Evolutionary conservation across 225 moss, liverwort and hornwort species (phyloP).

Genomic region (Marchantia paleacea): DNA sequence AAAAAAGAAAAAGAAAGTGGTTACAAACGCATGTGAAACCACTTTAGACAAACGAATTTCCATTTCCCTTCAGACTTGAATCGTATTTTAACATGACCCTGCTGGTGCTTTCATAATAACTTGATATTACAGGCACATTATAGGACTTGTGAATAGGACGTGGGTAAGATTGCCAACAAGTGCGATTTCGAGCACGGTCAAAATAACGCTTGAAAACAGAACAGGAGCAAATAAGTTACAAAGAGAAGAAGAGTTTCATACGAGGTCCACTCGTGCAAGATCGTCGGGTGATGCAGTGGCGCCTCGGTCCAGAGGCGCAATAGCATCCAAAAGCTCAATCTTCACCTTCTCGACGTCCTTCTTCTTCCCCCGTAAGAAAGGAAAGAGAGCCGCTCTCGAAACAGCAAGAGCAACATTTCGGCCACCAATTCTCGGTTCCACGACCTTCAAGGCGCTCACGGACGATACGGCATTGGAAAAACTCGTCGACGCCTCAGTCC

Average conservation of each 20-base stretch:
- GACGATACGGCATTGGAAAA: slow-evolving; percentile 8
- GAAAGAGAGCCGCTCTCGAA: slow-evolving; percentile 47
- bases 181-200: no score
- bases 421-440: background rate
- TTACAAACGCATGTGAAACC: background rate
- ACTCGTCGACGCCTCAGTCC: background rate
- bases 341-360: slow-evolving; percentile 67
- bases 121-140: no score
- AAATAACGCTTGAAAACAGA: no score
- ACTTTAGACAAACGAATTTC: no score
- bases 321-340: slow-evolving; percentile 63
- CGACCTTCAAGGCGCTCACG: background rate
- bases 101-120: no score
- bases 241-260: no score
- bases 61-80: no score
- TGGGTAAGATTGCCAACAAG: no score
- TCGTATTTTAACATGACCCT: no score
- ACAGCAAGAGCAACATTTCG: background rate
- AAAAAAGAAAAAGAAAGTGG: background rate
- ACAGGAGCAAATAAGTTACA: no score
- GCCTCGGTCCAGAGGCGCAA: slow-evolving; percentile 74
- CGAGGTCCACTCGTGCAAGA: slow-evolving; percentile 62
- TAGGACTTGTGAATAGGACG: no score
- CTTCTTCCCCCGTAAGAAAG: slow-evolving; percentile 44
- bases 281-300: slow-evolving; percentile 62